Evolutionary conservation across 257 asterid genomes (phyloP).

Genomic region (Solanum appendiculatum): DNA sequence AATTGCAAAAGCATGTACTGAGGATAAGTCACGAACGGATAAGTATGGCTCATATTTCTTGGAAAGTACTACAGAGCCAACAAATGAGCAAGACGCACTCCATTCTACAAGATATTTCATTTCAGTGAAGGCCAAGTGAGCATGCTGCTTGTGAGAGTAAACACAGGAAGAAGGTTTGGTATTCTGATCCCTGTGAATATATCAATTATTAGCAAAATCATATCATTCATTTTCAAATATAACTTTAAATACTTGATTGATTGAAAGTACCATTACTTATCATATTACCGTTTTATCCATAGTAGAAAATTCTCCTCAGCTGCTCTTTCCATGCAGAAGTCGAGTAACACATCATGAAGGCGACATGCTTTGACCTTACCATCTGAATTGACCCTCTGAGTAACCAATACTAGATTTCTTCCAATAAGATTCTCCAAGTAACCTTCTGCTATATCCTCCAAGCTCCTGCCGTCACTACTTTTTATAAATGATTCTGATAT

Average conservation of each 20-base stretch:
- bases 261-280: neutral
- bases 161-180: neutral
- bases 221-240: neutral
- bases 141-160: neutral
- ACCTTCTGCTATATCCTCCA: neutral
- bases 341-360: constrained; percentile 6
- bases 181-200: neutral
- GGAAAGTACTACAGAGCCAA: neutral
- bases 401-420: neutral
- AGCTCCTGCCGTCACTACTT: neutral
- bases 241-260: neutral
- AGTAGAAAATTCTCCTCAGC: neutral
- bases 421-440: neutral
- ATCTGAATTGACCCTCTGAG: neutral
- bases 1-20: neutral
- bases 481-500: neutral
- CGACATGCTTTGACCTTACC: constrained; percentile 2
- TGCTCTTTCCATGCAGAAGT: constrained; percentile 2
- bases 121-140: neutral
- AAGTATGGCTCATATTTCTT: neutral
- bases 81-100: neutral
- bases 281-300: neutral
- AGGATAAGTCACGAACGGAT: too few relatives aligned
- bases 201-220: neutral
- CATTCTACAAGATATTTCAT: neutral